phyloP scores from a whole-genome alignment of 1,284 basidiomycete species.

The Vanrija sp. region DNA sequence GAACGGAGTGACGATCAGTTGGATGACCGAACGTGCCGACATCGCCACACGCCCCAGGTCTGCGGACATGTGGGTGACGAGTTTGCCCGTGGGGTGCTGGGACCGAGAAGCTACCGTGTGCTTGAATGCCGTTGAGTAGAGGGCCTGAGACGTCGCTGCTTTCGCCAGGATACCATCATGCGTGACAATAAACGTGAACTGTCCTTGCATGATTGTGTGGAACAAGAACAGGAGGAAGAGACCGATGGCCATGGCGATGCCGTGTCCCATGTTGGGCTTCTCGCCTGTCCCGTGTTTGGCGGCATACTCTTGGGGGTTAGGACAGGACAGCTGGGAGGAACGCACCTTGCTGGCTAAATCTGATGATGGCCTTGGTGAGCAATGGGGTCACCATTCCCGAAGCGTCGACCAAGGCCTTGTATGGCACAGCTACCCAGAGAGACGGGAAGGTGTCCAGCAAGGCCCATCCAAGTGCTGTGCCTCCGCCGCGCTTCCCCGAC shows the following conservation, averaged over 20 bases:
- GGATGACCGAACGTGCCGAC: too few relatives aligned
- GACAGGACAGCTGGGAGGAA: not conserved
- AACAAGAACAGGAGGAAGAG: not conserved
- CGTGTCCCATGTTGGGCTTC: not conserved
- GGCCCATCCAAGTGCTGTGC: not conserved
- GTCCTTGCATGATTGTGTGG: not conserved
- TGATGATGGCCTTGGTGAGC: conserved; percentile 5
- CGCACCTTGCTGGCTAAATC: conserved; percentile 5
- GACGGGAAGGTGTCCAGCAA: not conserved
- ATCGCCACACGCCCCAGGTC: too few relatives aligned
- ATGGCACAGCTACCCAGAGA: not conserved
- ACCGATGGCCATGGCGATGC: not conserved
- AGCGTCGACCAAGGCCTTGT: not conserved
- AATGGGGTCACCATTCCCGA: not conserved
- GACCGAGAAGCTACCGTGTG: too few relatives aligned
- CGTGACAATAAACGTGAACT: not conserved
- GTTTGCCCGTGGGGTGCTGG: too few relatives aligned
- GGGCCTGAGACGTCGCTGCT: too few relatives aligned
- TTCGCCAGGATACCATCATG: too few relatives aligned
- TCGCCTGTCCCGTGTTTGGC: not conserved
- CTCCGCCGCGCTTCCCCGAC: not conserved
- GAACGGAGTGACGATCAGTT: too few relatives aligned
- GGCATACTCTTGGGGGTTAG: not conserved
- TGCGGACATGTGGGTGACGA: too few relatives aligned
- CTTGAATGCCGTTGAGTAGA: too few relatives aligned